A percentile compares a stretch with the other conserved stretches of the same genome.
Evolutionary conservation across 2,329 filamentous ascomycete genomes (phyloP).

Genomic region (Fusarium pseudograminearum): DNA sequence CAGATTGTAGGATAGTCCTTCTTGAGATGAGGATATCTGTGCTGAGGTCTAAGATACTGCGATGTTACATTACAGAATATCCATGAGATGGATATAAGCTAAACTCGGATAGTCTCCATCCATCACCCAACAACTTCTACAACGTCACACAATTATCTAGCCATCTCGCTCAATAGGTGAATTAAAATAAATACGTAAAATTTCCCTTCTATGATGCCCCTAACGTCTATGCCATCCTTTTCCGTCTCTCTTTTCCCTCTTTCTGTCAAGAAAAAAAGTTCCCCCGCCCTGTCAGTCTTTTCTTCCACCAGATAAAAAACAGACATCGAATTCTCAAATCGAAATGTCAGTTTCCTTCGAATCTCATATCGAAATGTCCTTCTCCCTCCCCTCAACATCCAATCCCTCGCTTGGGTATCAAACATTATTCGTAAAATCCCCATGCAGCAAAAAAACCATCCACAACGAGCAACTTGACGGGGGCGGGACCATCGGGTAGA

Average conservation of each 20-base stretch:
- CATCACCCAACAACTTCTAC: background rate
- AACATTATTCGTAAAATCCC: constrained; percentile 44
- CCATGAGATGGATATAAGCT: background rate
- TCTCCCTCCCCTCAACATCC: background rate
- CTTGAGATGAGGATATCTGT: background rate
- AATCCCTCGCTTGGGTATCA: constrained; percentile 40
- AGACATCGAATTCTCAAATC: background rate
- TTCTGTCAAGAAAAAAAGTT: background rate
- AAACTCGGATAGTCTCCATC: background rate
- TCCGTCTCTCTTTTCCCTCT: constrained; percentile 19
- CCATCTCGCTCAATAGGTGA: constrained; percentile 11
- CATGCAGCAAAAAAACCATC: constrained; percentile 26
- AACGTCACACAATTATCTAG: background rate
- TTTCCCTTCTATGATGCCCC: constrained; percentile 40
- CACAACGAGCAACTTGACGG: constrained; percentile 31
- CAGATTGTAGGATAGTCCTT: background rate
- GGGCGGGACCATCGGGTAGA: constrained; percentile 30
- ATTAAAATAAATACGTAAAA: constrained; percentile 39
- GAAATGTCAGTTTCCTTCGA: background rate
- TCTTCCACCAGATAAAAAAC: constrained; percentile 5
- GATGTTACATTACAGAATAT: background rate
- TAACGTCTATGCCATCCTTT: constrained; percentile 37
- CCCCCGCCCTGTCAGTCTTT: background rate
- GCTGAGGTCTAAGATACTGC: background rate
- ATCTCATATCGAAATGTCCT: background rate